A percentile compares a stretch with the other conserved stretches of the same genome.
phyloP scores from a whole-genome alignment of 1,284 basidiomycete genomes.

The Grifola frondosa region DNA sequence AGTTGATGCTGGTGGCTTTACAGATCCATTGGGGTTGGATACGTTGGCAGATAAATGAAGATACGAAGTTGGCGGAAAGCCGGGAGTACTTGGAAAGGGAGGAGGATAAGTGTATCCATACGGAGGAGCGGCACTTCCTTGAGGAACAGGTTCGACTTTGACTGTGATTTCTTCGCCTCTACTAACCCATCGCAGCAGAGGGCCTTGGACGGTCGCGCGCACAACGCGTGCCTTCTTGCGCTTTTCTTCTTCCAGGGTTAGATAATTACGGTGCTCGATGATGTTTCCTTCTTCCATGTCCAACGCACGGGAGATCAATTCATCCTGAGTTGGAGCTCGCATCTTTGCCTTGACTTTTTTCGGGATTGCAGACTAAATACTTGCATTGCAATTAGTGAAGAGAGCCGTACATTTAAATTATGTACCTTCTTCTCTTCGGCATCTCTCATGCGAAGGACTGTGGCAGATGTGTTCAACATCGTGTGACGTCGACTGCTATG shows the following conservation, averaged over 20 bases:
- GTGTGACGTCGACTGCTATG: constrained; percentile 68
- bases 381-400: not conserved
- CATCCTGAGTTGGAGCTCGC: constrained; percentile 67
- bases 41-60: not conserved
- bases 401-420: constrained; percentile 6
- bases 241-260: constrained; percentile 79
- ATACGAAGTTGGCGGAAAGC: not conserved
- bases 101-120: constrained; percentile 5
- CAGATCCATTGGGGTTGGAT: constrained; percentile 13
- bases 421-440: constrained; percentile 62
- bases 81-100: not conserved
- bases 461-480: constrained; percentile 62
- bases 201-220: constrained; percentile 63
- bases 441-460: constrained; percentile 58
- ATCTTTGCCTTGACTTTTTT: constrained; percentile 56
- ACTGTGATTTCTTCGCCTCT: constrained; percentile 55
- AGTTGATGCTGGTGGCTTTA: constrained; percentile 4
- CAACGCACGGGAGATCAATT: constrained; percentile 77
- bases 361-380: constrained; percentile 27
- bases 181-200: constrained; percentile 74
- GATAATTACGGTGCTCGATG: constrained; percentile 74
- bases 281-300: constrained; percentile 86
- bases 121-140: not conserved
- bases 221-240: constrained; percentile 65
- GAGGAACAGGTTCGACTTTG: constrained; percentile 30